Base-by-base conservation (phyloP, 129 eudicot genomes). In the Artemisia annua region DNA sequence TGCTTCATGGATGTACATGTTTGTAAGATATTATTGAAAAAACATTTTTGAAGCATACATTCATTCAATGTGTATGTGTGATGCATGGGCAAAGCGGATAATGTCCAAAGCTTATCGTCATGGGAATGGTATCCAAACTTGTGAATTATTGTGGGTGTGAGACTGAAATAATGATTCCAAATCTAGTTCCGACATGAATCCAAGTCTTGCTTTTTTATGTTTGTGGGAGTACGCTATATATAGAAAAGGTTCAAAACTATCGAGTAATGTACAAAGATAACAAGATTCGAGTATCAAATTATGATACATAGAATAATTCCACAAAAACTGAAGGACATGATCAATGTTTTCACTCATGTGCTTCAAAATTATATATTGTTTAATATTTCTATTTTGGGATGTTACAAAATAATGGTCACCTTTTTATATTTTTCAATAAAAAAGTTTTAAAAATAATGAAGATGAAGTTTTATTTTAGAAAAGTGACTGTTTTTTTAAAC, bases 21-120 rank as follows among this genome's bases (percentile, higher is more conserved):
- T 39, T 39, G 46, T 39, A 39, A 39, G 67, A 57, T 71, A 71
- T 39, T 9, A 7, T 46, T 15, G 2, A 0, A 49, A 7, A 46
- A 72, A 20, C 48, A 59, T 13, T 20, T 56, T 14, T n/a, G 46
- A 72, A 72, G 24, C 19, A 18, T 48, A 24, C 28, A 59, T 39
- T 48, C 46, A 72, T 22, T 72, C 15, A 58, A 19, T 46, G 24
- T 20, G 76, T 44, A 24, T 50, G 61, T 44, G 43, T 22, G 5
- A n/a, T 57, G 58, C 53, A 72, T 58, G 17, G 46, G 57, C 76
- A 72, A 59, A 20, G 5, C n/a, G 58, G 68, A 59, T 72, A 58
- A 72, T 50, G 57, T 59, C 61, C 22, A 60, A 59, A 58, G 44
- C 75, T 57, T 71, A 57, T 71, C 50, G 6, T 30, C 46, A 24